A percentile compares a stretch with the other conserved stretches of the same genome.
These are phyloP conservation scores for Astrothelium macrocarpum DNA, from an alignment of 495 filamentous ascomycete genomes.

Conservation along the genomic window DNA sequence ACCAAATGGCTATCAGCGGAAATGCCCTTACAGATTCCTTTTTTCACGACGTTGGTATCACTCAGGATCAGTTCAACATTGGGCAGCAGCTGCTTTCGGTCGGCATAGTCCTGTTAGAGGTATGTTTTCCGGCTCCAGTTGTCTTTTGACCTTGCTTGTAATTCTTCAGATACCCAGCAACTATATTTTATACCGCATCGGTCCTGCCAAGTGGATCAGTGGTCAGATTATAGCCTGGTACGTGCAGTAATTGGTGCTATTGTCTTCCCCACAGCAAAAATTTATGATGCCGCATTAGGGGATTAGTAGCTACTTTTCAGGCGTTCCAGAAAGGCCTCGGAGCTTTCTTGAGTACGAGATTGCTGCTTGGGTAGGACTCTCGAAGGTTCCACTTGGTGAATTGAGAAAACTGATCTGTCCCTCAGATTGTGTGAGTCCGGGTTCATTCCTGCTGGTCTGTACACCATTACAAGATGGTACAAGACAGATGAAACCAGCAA, in stretches of 20 bases:
- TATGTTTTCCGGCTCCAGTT: conserved; percentile 33
- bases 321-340: conserved; percentile 45
- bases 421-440: conserved; percentile 44
- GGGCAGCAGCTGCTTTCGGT: conserved; percentile 46
- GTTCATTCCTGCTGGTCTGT: conserved; percentile 51
- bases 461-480: conserved; percentile 52
- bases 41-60: conserved; percentile 41
- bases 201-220: conserved; percentile 46
- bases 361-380: conserved; percentile 38
- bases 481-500: conserved; percentile 47
- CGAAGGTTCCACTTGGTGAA: background rate
- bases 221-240: conserved; percentile 41
- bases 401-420: background rate
- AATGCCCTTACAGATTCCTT: conserved; percentile 17
- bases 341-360: conserved; percentile 42
- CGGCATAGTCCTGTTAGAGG: conserved; percentile 49
- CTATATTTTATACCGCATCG: conserved; percentile 45
- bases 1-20: conserved; percentile 6
- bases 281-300: conserved; percentile 30
- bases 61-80: conserved; percentile 49
- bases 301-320: conserved; percentile 49
- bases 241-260: background rate
- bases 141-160: background rate
- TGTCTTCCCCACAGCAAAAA: background rate
- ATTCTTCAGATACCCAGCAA: conserved; percentile 26